These are phyloP conservation scores for Flaveria robusta DNA, from an alignment of 129 eudicot species.

Conservation along the genomic window DNA sequence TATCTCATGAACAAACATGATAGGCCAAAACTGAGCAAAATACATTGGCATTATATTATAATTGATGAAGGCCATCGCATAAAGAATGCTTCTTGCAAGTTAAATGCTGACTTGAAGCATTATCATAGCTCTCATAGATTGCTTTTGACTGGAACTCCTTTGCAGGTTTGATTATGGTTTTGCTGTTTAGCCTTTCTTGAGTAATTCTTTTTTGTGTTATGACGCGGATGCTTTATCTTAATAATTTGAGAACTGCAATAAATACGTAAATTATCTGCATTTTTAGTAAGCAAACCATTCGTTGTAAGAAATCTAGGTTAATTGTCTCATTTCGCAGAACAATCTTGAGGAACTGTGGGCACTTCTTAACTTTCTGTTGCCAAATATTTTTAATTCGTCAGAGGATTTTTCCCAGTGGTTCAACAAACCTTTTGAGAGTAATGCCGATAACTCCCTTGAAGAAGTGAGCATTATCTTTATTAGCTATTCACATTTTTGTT, in stretches of 20 bases:
- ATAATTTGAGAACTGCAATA: not conserved
- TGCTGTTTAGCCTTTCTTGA: constrained; percentile 2
- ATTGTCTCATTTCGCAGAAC: constrained; percentile 53
- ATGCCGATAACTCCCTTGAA: constrained; percentile 83
- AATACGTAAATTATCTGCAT: constrained; percentile 9
- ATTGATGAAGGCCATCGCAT: constrained; percentile 99
- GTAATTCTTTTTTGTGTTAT: not conserved
- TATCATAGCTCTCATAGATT: constrained; percentile 89
- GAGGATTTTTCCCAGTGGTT: constrained; percentile 99
- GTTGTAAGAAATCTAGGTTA: constrained; percentile 2
- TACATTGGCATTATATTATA: constrained; percentile 93
- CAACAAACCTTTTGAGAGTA: constrained; percentile 93
- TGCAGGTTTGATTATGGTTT: constrained; percentile 59
- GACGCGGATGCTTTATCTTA: constrained; percentile 3
- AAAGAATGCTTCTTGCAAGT: constrained; percentile 99
- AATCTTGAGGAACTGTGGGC: constrained; percentile 99
- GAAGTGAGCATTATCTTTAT: constrained; percentile 52
- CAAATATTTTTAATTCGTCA: constrained; percentile 91
- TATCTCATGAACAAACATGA: constrained; percentile 99
- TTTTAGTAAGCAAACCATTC: not conserved
- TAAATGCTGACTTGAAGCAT: constrained; percentile 96
- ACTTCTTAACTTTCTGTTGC: constrained; percentile 91
- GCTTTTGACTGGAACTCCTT: constrained; percentile 94
- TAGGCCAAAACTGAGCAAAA: constrained; percentile 90
- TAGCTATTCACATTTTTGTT: constrained; percentile 12